These are phyloP conservation scores for Kwoniella dendrophila DNA, from an alignment of 768 basidiomycete genomes.

Conservation along the genomic window DNA sequence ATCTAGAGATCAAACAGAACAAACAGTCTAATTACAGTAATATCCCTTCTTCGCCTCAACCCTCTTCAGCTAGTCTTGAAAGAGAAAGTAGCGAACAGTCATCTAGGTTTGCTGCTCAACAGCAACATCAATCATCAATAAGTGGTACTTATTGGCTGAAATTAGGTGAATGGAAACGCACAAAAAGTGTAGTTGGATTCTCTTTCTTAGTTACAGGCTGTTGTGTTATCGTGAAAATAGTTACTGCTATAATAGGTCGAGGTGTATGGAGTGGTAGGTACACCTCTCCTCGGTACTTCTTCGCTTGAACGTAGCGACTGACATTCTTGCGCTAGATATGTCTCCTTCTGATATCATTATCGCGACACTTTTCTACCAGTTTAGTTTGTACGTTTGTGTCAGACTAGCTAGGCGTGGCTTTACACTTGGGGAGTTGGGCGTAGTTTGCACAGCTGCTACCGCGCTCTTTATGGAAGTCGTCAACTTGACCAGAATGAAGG, in stretches of 20 bases:
- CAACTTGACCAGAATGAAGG: conserved; percentile 78
- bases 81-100: conserved; percentile 34
- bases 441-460: conserved; percentile 86
- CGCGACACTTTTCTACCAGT: conserved; percentile 81
- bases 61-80: conserved; percentile 20
- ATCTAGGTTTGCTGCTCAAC: neutral
- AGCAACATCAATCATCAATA: neutral
- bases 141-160: conserved; percentile 43
- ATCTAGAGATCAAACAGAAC: conserved; percentile 62
- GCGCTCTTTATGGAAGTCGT: conserved; percentile 82
- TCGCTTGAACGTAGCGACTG: too few relatives aligned
- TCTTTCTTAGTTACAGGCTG: conserved; percentile 51
- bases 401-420: conserved; percentile 91
- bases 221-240: conserved; percentile 48
- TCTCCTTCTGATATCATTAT: conserved; percentile 73
- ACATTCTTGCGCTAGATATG: conserved; percentile 63
- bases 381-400: conserved; percentile 83
- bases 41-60: neutral
- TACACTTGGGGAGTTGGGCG: conserved; percentile 87
- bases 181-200: conserved; percentile 46
- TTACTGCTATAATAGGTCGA: conserved; percentile 44
- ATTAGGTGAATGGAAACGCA: conserved; percentile 51
- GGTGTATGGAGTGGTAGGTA: conserved; percentile 53
- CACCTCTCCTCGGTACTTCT: too few relatives aligned
- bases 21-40: conserved; percentile 15